Evolutionary conservation across 371 early-diverging fungal species (phyloP).

Genomic region (Mucor irregularis): DNA sequence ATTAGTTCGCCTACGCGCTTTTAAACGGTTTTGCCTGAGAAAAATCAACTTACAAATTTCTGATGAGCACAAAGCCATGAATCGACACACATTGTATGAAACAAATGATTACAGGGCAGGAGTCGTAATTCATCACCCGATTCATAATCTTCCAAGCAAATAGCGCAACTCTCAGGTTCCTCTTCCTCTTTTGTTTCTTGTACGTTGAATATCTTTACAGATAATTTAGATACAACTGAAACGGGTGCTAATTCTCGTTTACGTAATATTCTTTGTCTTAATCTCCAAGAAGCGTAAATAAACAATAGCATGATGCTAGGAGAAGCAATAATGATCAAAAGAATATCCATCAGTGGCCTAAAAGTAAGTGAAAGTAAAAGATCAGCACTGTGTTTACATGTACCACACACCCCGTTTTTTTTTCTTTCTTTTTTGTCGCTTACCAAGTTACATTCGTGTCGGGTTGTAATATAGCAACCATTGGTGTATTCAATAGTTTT

Average conservation of each 20-base stretch:
- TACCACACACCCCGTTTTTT: not conserved
- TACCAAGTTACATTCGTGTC: constrained; percentile 15
- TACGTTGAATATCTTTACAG: constrained; percentile 56
- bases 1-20: not conserved
- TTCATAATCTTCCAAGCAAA: constrained; percentile 90
- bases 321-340: constrained; percentile 23
- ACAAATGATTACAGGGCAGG: constrained; percentile 89
- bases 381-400: not conserved
- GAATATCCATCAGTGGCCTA: constrained; percentile 30
- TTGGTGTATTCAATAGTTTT: constrained; percentile 36
- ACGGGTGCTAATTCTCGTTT: constrained; percentile 67
- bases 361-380: not conserved
- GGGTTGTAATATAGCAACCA: constrained; percentile 37
- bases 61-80: constrained; percentile 78
- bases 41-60: constrained; percentile 56
- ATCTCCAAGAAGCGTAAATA: constrained; percentile 61
- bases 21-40: not conserved
- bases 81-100: constrained; percentile 91
- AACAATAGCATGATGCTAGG: constrained; percentile 56
- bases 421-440: not conserved
- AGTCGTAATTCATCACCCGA: constrained; percentile 75
- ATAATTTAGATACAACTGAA: constrained; percentile 64
- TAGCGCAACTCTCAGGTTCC: constrained; percentile 81
- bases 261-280: constrained; percentile 57
- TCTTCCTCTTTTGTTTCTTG: constrained; percentile 46